Evolutionary conservation across 371 early-diverging fungal species (phyloP), one percentile per base, ranked within the genome.

Genomic region (Apophysomyces ossiformis): DNA sequence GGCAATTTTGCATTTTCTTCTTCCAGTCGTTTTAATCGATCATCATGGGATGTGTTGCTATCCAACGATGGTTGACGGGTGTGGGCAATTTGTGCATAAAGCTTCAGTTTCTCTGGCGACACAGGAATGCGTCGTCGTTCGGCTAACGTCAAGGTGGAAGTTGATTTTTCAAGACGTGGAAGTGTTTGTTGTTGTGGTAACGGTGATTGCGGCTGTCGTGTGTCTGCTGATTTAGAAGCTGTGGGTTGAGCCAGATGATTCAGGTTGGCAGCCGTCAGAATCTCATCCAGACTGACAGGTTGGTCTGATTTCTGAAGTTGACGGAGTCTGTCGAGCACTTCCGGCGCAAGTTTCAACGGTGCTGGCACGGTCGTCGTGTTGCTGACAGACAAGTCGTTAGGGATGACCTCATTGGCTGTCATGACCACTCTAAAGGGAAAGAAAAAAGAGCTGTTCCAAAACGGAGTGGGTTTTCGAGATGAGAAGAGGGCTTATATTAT

Each of bases 401-500:
- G 84, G n/a, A 83, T 73, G 60, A 86, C 85, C 86, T 44, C 75
- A 69, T 12, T 74, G 61, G 64, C 82, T 76, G 37, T 86, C 54
- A 50, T 50, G 11, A 16, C 47, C 47, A 47, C 47, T 50, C 54
- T n/a, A 50, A 26, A 9, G 54, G 54, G 21, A 50, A 26, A 26
- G 32, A 26, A 26, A 2, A 26, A 26, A 26, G 3, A 50, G 18
- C 54, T 50, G 54, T 50, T 50, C 54, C 54, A 50, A 50, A 50
- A 50, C 7, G 21, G 21, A 18, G 2, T 16, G 9, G 54, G n/a
- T 50, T n/a, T 13, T 60, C 43, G 44, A 16, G 35, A 26, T 44
- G 45, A 43, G 61, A 26, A 26, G 32, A 44, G 43, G 61, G 46
- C 61, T 61, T 61, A 45, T 59, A 59, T 61, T 18, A n/a, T 45